phyloP scores from a whole-genome alignment of 768 basidiomycete genomes.

The Mycena rebaudengoi region DNA sequence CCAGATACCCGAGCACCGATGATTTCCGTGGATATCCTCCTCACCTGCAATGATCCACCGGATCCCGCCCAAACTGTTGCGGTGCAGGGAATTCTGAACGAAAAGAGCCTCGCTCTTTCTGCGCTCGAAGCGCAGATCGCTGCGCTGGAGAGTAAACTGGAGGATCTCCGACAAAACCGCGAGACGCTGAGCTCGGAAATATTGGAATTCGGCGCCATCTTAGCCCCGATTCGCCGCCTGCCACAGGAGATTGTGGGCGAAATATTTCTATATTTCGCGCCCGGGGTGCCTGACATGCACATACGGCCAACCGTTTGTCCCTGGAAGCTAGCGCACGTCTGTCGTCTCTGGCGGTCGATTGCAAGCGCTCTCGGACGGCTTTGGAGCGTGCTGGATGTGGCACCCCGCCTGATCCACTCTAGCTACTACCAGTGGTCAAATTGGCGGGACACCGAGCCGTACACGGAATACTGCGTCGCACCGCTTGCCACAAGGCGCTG shows the following conservation, averaged over 20 bases:
- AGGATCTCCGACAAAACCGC: not conserved
- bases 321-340: constrained; percentile 7
- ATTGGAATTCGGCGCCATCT: not conserved
- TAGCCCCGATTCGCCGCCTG: not conserved
- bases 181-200: not conserved
- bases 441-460: too few relatives aligned
- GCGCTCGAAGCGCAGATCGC: not conserved
- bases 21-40: not conserved
- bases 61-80: not conserved
- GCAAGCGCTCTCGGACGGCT: not conserved
- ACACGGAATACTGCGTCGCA: too few relatives aligned
- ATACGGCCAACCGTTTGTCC: too few relatives aligned
- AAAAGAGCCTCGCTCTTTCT: not conserved
- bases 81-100: not conserved
- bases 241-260: constrained; percentile 10
- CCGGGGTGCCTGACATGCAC: too few relatives aligned
- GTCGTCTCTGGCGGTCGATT: not conserved
- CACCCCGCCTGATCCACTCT: too few relatives aligned
- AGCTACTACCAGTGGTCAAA: too few relatives aligned
- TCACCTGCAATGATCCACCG: constrained; percentile 4
- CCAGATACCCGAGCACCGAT: too few relatives aligned
- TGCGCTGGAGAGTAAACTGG: not conserved
- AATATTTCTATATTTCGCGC: constrained; percentile 17
- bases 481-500: too few relatives aligned
- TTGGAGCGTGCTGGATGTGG: constrained; percentile 8